Percentiles rank a stretch among this genome's conserved stretches.
Evolutionary conservation across 208 protist genomes (phyloP).

Genomic region (Trypanosoma theileri): DNA sequence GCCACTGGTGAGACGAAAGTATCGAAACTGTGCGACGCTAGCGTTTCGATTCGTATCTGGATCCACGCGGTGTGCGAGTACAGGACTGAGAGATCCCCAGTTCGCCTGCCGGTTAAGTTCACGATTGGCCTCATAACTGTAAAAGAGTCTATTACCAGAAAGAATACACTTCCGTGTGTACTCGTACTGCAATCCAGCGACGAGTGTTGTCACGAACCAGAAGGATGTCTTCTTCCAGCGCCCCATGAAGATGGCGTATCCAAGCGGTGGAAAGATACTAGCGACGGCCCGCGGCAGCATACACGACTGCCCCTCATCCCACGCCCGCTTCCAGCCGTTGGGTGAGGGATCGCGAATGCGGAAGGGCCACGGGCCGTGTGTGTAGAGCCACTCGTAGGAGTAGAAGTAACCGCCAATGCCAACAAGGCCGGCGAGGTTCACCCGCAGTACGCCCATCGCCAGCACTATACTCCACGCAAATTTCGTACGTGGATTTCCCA

Average conservation of each 20-base stretch:
- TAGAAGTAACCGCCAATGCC: constrained; percentile 82
- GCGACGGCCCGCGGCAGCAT: constrained; percentile 66
- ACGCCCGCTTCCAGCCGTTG: constrained; percentile 75
- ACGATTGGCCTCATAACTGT: constrained; percentile 72
- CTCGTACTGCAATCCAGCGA: constrained; percentile 65
- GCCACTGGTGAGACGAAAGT: constrained; percentile 69
- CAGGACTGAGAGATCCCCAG: constrained; percentile 65
- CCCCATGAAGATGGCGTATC: constrained; percentile 80
- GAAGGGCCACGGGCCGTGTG: constrained; percentile 67
- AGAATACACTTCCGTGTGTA: constrained; percentile 68
- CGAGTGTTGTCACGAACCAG: constrained; percentile 52
- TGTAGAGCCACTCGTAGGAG: constrained; percentile 89
- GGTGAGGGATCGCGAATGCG: constrained; percentile 69
- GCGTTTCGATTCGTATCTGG: constrained; percentile 81
- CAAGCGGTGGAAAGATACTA: constrained; percentile 67
- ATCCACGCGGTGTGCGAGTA: constrained; percentile 67
- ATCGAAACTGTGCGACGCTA: constrained; percentile 72
- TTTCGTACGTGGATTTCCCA: constrained; percentile 60
- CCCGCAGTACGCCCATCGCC: constrained; percentile 49
- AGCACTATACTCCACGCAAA: constrained; percentile 68
- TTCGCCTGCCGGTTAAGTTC: constrained; percentile 62
- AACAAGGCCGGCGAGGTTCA: constrained; percentile 69
- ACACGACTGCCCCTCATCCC: constrained; percentile 68
- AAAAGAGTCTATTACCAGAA: constrained; percentile 68
- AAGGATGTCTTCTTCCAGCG: constrained; percentile 71